Conservation (phyloP, 306 rosid genomes). For the Fragaria vesca region DNA sequence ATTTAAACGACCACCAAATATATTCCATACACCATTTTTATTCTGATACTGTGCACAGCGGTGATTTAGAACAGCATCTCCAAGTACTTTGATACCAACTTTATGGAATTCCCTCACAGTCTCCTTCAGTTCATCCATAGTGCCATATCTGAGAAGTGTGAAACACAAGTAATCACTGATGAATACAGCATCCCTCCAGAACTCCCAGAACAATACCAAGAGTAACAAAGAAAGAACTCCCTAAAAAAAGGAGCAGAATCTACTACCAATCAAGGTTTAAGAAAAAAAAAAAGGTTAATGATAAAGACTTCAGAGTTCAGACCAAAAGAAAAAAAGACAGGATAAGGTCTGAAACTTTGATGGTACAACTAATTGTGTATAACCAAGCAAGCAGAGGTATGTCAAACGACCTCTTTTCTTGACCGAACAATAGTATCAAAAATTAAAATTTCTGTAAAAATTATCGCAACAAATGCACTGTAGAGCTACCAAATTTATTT, state of each 20-base stretch:
- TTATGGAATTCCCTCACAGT: slow-evolving; percentile 62
- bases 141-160: slow-evolving; percentile 67
- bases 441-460: too few species aligned
- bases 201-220: neutral
- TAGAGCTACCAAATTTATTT: slow-evolving; percentile 1
- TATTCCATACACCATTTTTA: slow-evolving; percentile 94
- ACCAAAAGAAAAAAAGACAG: neutral
- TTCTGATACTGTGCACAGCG: slow-evolving; percentile 85
- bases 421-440: neutral
- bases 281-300: neutral
- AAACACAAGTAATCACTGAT: slow-evolving; percentile 18
- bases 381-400: neutral
- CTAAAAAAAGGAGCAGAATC: neutral
- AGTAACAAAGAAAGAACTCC: neutral
- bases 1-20: slow-evolving; percentile 87
- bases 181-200: slow-evolving; percentile 15
- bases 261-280: neutral
- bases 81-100: slow-evolving; percentile 70
- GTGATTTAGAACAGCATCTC: slow-evolving; percentile 97
- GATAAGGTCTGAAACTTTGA: slow-evolving; percentile 1
- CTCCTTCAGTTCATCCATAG: slow-evolving; percentile 77
- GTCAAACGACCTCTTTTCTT: neutral
- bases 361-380: neutral
- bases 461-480: neutral
- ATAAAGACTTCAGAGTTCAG: neutral